phyloP scores from a whole-genome alignment of 495 filamentous ascomycete species.

The Podospora comata region DNA sequence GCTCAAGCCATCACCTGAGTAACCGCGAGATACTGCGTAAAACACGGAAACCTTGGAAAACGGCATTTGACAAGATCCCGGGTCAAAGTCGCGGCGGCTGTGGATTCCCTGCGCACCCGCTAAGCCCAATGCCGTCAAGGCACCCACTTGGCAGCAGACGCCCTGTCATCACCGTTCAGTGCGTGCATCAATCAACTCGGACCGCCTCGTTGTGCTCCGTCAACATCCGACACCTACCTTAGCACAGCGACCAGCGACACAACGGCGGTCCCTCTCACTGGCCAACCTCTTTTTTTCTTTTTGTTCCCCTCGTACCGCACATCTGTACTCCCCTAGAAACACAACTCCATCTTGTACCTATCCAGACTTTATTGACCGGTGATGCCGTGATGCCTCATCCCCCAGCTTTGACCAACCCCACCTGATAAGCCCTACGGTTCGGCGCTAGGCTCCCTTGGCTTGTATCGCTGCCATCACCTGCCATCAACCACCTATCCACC shows the following conservation, averaged over 20 bases:
- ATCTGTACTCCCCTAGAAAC: neutral
- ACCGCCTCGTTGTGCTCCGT: slow-evolving; percentile 3
- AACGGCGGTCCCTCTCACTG: slow-evolving; percentile 5
- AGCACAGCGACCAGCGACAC: neutral
- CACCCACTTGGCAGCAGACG: slow-evolving; percentile 7
- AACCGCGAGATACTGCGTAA: neutral
- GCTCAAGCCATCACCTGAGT: neutral
- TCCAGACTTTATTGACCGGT: neutral
- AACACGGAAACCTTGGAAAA: neutral
- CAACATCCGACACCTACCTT: neutral
- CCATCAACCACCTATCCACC: neutral
- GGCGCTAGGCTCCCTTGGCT: slow-evolving; percentile 13
- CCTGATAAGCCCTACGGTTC: slow-evolving; percentile 12
- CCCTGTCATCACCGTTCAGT: slow-evolving; percentile 2
- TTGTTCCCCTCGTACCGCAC: no score
- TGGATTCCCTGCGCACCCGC: neutral
- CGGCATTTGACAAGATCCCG: slow-evolving; percentile 8
- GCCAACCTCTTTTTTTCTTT: neutral
- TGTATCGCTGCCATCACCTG: slow-evolving; percentile 2
- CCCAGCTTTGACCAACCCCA: neutral
- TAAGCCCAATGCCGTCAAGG: neutral
- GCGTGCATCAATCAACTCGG: slow-evolving; percentile 3
- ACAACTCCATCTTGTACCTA: neutral
- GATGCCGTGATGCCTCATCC: neutral
- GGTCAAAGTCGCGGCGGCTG: neutral